Conservation (phyloP, 768 basidiomycete species). For the Boletus subcaerulescens region DNA sequence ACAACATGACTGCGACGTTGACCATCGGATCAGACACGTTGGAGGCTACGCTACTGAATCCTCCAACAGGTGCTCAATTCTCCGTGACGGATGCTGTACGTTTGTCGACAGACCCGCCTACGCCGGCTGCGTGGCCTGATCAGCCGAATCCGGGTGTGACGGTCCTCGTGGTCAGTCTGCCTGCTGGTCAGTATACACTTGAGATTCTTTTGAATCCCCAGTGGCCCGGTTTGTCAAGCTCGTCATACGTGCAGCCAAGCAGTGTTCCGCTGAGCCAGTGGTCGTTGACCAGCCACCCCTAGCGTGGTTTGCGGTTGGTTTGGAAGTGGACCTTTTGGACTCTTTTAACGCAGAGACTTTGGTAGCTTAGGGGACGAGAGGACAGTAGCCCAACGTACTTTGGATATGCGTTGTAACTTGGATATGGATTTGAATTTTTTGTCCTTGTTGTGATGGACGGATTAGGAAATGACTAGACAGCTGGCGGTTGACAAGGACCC, state of each 20-base stretch:
- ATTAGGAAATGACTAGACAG: slow-evolving; percentile 11
- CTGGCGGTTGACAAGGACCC: slow-evolving; percentile 19
- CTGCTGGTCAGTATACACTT: slow-evolving; percentile 69
- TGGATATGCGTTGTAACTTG: slow-evolving; percentile 1
- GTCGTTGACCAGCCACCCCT: slow-evolving; percentile 71
- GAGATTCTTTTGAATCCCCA: slow-evolving; percentile 94
- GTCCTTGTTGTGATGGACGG: not conserved
- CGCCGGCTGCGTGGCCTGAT: slow-evolving; percentile 57
- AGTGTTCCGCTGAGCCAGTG: slow-evolving; percentile 71
- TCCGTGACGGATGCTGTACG: slow-evolving; percentile 52
- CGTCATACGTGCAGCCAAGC: slow-evolving; percentile 62
- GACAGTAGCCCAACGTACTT: not conserved
- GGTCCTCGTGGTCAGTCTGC: slow-evolving; percentile 67
- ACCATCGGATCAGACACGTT: slow-evolving; percentile 66
- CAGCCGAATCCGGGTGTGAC: slow-evolving; percentile 76
- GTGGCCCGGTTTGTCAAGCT: slow-evolving; percentile 68
- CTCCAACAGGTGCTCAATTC: slow-evolving; percentile 66
- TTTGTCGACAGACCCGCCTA: slow-evolving; percentile 56
- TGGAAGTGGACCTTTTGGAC: not conserved
- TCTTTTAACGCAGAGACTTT: slow-evolving; percentile 7
- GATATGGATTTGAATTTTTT: not conserved
- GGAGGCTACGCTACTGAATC: slow-evolving; percentile 62
- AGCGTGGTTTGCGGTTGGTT: slow-evolving; percentile 8
- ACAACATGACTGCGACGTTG: slow-evolving; percentile 71
- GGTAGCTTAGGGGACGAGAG: not conserved